Evolutionary conservation across 768 basidiomycete species (phyloP).

Genomic region (Rhizopogon roseolus): DNA sequence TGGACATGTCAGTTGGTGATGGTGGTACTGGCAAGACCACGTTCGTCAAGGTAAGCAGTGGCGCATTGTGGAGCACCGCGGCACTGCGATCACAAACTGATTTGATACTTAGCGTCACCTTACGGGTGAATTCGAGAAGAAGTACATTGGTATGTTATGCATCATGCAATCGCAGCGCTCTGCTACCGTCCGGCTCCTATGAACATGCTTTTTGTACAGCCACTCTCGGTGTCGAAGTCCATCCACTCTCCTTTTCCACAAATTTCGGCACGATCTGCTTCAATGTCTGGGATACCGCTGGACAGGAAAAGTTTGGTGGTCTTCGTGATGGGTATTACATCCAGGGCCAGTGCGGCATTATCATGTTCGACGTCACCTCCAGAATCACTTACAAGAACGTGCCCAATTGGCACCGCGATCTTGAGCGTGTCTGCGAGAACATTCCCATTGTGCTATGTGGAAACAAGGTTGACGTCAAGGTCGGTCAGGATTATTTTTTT

Average conservation of each 20-base stretch:
- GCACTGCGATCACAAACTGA: conserved; percentile 52
- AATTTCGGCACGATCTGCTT: conserved; percentile 99
- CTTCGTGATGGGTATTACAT: conserved; percentile 96
- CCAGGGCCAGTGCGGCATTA: conserved; percentile 99
- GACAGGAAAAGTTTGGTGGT: conserved; percentile 99
- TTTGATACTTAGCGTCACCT: conserved; percentile 77
- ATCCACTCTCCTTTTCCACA: conserved; percentile 93
- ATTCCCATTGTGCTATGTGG: conserved; percentile 99
- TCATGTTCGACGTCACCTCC: conserved; percentile 99
- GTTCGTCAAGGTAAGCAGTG: conserved; percentile 81
- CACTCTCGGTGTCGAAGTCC: conserved; percentile 99
- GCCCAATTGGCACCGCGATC: conserved; percentile 99
- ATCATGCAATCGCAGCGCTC: conserved; percentile 7
- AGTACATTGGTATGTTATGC: conserved; percentile 82
- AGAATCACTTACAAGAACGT: conserved; percentile 99
- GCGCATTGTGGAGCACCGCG: conserved; percentile 15
- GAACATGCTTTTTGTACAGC: conserved; percentile 44
- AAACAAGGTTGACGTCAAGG: conserved; percentile 99
- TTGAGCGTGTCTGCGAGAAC: conserved; percentile 99
- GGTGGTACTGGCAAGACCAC: conserved; percentile 98
- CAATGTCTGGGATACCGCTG: conserved; percentile 99
- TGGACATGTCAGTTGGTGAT: conserved; percentile 67
- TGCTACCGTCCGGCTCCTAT: conserved; percentile 8
- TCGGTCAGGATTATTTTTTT: conserved; percentile 28
- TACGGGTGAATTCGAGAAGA: conserved; percentile 99